These are phyloP conservation scores for Dendrobium nobile DNA, from an alignment of 106 monocot species.

Conservation along the genomic window DNA sequence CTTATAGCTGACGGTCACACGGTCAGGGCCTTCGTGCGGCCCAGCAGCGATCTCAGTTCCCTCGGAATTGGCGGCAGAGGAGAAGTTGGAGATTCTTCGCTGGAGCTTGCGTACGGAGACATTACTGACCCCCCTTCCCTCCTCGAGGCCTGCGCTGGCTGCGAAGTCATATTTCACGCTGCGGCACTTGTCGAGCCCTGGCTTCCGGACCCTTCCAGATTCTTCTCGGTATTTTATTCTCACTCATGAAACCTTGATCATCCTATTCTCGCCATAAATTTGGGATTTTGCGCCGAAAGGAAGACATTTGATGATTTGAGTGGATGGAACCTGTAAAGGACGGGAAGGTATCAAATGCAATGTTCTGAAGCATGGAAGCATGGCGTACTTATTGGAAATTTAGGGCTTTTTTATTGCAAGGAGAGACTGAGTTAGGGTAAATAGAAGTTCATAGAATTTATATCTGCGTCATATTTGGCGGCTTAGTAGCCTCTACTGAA, in stretches of 20 bases:
- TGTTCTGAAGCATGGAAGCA: neutral
- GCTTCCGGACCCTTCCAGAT: constrained; percentile 76
- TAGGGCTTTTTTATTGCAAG: neutral
- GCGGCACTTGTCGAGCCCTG: constrained; percentile 85
- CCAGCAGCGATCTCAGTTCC: constrained; percentile 49
- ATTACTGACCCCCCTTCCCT: constrained; percentile 73
- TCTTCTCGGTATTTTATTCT: constrained; percentile 33
- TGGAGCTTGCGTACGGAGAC: constrained; percentile 80
- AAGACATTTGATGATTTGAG: neutral
- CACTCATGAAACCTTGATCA: neutral
- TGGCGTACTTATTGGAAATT: neutral
- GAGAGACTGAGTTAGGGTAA: neutral
- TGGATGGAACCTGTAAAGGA: neutral
- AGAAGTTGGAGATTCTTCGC: neutral
- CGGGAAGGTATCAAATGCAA: neutral
- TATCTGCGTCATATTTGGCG: neutral
- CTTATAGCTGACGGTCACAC: constrained; percentile 44
- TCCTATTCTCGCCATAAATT: neutral
- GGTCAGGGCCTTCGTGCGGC: constrained; percentile 66
- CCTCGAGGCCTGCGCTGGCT: constrained; percentile 43
- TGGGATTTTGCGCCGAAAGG: neutral
- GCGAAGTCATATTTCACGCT: constrained; percentile 71
- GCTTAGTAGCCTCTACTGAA: too few species aligned
- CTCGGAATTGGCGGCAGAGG: neutral
- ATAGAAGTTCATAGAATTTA: neutral